These are phyloP conservation scores for Gyrodon lividus DNA, from an alignment of 768 basidiomycete genomes.

Conservation along the genomic window DNA sequence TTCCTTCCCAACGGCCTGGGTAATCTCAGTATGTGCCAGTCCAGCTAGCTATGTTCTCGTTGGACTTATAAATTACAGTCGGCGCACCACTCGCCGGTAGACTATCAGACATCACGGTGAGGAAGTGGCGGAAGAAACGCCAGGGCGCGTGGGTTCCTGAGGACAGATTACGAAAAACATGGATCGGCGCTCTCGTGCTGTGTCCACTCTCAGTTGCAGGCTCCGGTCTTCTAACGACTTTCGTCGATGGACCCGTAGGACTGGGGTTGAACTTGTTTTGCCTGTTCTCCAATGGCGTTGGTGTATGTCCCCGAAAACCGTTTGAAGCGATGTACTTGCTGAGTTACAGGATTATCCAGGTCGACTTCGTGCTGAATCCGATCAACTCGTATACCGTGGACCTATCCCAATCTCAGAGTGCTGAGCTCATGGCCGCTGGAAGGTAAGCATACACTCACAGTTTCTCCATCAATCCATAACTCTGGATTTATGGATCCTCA, in stretches of 20 bases:
- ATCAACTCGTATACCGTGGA: constrained; percentile 58
- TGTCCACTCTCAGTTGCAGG: constrained; percentile 48
- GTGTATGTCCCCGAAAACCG: constrained; percentile 37
- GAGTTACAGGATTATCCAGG: constrained; percentile 30
- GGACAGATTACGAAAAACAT: constrained; percentile 52
- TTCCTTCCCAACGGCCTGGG: constrained; percentile 62
- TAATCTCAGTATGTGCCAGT: constrained; percentile 47
- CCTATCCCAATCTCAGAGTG: constrained; percentile 53
- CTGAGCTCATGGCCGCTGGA: constrained; percentile 55
- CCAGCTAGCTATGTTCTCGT: neutral
- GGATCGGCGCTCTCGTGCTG: constrained; percentile 42
- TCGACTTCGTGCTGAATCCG: constrained; percentile 55
- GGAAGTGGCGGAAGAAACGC: constrained; percentile 43
- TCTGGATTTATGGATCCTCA: no score
- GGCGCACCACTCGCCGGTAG: constrained; percentile 57
- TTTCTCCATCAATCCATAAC: neutral
- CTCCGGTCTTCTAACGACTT: constrained; percentile 46
- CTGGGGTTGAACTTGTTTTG: constrained; percentile 49
- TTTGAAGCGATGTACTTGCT: neutral
- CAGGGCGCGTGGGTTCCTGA: constrained; percentile 60
- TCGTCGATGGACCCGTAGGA: constrained; percentile 45
- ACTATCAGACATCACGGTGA: constrained; percentile 51
- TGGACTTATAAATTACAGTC: constrained; percentile 32
- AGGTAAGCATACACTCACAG: constrained; percentile 35
- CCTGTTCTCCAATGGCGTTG: constrained; percentile 59